A percentile compares a stretch with the other conserved stretches of the same genome.
These are phyloP conservation scores for Ogataea polymorpha DNA, from an alignment of 805 yeast species.

Conservation along the genomic window DNA sequence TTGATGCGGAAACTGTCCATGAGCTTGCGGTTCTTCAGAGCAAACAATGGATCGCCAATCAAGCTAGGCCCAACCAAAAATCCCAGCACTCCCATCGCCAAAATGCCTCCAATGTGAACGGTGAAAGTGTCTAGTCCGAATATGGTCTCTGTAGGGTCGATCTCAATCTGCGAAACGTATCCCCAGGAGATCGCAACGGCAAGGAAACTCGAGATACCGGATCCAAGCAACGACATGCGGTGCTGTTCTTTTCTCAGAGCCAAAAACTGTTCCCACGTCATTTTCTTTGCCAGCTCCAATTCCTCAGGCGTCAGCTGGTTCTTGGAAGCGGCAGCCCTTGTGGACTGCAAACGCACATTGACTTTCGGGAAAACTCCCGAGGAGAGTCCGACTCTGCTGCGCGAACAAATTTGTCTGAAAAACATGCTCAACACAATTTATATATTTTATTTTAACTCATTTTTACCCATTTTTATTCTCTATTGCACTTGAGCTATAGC, in stretches of 20 bases:
- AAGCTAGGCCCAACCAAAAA: constrained; percentile 78
- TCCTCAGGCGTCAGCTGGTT: constrained; percentile 21
- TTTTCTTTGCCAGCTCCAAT: constrained; percentile 20
- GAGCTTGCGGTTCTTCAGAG: constrained; percentile 44
- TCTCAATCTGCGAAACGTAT: constrained; percentile 73
- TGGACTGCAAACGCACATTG: constrained; percentile 6
- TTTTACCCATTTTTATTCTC: not conserved
- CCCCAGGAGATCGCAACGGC: constrained; percentile 72
- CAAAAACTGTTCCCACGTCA: constrained; percentile 82
- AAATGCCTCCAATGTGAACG: constrained; percentile 70
- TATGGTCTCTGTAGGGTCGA: constrained; percentile 86
- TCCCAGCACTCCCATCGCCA: constrained; percentile 73
- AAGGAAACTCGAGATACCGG: constrained; percentile 61
- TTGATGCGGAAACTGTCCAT: constrained; percentile 51
- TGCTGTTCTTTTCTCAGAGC: constrained; percentile 73
- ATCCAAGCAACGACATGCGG: constrained; percentile 61
- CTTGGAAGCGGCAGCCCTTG: constrained; percentile 6
- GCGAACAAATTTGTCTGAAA: constrained; percentile 2
- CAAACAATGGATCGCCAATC: constrained; percentile 67
- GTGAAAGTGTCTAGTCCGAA: constrained; percentile 89
- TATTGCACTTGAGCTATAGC: not conserved
- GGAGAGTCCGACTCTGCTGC: constrained; percentile 1
- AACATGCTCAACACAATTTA: constrained; percentile 1
- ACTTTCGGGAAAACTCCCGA: constrained; percentile 1
- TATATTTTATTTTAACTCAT: not conserved